Evolutionary conservation across 495 filamentous ascomycete genomes (phyloP).

Genomic region (Neurospora sp.): DNA sequence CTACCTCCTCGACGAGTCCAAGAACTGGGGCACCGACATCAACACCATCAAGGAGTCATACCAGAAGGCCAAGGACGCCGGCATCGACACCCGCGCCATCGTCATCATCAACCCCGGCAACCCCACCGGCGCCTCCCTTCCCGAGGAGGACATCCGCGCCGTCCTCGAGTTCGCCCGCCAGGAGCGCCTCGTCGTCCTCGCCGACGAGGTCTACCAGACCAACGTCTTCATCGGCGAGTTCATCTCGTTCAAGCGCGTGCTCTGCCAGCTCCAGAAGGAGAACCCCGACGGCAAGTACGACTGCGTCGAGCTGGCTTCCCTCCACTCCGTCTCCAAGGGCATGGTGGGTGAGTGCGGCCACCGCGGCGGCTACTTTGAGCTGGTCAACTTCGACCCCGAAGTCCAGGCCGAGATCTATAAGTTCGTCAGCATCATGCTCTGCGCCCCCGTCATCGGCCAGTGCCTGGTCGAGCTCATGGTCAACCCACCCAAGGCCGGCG

Average conservation of each 20-base stretch:
- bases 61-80: slow-evolving; percentile 58
- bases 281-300: slow-evolving; percentile 59
- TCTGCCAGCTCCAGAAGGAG: slow-evolving; percentile 74
- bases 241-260: slow-evolving; percentile 83
- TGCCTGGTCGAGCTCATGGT: slow-evolving; percentile 95
- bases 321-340: slow-evolving; percentile 85
- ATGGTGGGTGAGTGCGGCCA: slow-evolving; percentile 99
- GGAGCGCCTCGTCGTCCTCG: slow-evolving; percentile 79
- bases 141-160: slow-evolving; percentile 62
- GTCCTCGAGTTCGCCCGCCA: slow-evolving; percentile 78
- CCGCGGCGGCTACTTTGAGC: slow-evolving; percentile 93
- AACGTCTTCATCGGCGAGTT: slow-evolving; percentile 93
- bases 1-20: slow-evolving; percentile 80
- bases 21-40: slow-evolving; percentile 80
- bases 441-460: slow-evolving; percentile 89
- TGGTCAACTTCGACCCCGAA: slow-evolving; percentile 73
- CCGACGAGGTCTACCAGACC: slow-evolving; percentile 98
- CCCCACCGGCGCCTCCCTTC: slow-evolving; percentile 81
- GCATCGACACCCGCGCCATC: slow-evolving; percentile 79
- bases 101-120: slow-evolving; percentile 98
- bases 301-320: slow-evolving; percentile 73
- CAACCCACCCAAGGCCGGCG: slow-evolving; percentile 76
- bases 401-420: slow-evolving; percentile 96
- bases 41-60: slow-evolving; percentile 60
- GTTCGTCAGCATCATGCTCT: slow-evolving; percentile 90